Conservation (phyloP, 2,329 filamentous ascomycete genomes). For the Magnaporthales sp. region DNA sequence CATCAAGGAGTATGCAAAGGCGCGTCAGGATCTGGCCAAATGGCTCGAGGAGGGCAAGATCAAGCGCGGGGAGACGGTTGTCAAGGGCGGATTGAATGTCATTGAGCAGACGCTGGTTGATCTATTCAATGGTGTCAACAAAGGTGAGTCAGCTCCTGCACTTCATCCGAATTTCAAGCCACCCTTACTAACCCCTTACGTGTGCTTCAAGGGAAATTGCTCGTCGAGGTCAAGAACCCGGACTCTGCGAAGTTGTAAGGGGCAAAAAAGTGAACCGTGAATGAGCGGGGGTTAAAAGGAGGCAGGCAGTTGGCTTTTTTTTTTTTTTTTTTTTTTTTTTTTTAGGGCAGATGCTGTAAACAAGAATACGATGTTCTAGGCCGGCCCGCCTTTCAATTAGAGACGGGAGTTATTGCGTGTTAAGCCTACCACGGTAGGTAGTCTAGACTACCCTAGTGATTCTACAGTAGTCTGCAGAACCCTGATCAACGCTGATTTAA, state of each 20-base stretch:
- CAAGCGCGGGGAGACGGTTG: slow-evolving; percentile 61
- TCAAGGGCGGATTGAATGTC: slow-evolving; percentile 57
- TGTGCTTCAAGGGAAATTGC: slow-evolving; percentile 11
- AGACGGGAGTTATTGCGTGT: background rate
- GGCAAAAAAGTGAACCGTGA: background rate
- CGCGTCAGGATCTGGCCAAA: slow-evolving; percentile 49
- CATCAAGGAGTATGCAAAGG: slow-evolving; percentile 44
- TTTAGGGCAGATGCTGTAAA: background rate
- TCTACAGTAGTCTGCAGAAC: background rate
- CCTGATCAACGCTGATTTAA: background rate
- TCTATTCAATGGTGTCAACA: slow-evolving; percentile 62
- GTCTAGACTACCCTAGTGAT: too few relatives aligned
- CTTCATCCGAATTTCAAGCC: background rate
- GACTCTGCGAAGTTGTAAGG: slow-evolving; percentile 12
- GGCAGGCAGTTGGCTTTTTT: too few relatives aligned
- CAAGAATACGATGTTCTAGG: background rate
- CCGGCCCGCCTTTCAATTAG: background rate
- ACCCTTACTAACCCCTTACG: background rate
- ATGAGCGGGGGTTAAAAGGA: background rate
- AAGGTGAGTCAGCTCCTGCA: slow-evolving; percentile 30
- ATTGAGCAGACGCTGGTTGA: slow-evolving; percentile 56
- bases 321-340: background rate
- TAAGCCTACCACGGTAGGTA: too few relatives aligned
- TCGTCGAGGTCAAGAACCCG: slow-evolving; percentile 15
- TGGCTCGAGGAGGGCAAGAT: slow-evolving; percentile 68